phyloP scores from a whole-genome alignment of 1,139 yeast genomes.

The Candida tetrigidarum region DNA sequence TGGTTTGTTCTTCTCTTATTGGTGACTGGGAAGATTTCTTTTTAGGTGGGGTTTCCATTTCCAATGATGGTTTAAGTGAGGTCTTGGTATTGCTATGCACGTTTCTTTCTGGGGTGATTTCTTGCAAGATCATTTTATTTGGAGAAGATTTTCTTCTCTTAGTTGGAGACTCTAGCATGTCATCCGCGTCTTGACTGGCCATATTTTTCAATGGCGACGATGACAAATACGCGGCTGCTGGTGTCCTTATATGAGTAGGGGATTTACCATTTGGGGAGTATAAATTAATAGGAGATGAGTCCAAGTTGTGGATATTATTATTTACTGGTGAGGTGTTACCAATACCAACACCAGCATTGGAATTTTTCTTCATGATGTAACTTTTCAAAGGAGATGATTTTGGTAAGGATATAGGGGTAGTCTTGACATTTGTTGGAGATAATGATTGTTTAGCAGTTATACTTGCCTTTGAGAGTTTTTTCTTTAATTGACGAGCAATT shows the following conservation, averaged over 20 bases:
- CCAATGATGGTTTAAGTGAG: conserved; percentile 43
- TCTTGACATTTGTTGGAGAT: conserved; percentile 27
- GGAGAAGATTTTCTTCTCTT: conserved; percentile 33
- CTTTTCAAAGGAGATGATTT: conserved; percentile 38
- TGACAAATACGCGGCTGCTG: conserved; percentile 37
- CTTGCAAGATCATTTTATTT: conserved; percentile 41
- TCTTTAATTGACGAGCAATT: conserved; percentile 50
- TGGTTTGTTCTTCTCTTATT: conserved; percentile 26
- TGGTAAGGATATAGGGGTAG: conserved; percentile 17
- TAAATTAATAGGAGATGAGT: conserved; percentile 38
- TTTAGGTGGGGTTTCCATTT: conserved; percentile 24
- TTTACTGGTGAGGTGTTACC: conserved; percentile 12
- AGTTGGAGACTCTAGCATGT: conserved; percentile 34
- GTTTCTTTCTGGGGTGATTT: conserved; percentile 31
- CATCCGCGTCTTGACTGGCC: conserved; percentile 20
- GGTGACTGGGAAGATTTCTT: conserved; percentile 4
- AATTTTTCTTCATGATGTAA: conserved; percentile 29
- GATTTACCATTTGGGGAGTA: conserved; percentile 47
- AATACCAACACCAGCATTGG: conserved; percentile 12
- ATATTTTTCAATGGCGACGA: conserved; percentile 39
- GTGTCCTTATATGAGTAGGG: conserved; percentile 46
- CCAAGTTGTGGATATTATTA: conserved; percentile 19
- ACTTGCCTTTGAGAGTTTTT: conserved; percentile 48
- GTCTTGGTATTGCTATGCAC: conserved; percentile 18
- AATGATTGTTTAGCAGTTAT: conserved; percentile 49